These are phyloP conservation scores for Pinus tabuliformis DNA, from an alignment of 75 land plant species.

Conservation along the genomic window DNA sequence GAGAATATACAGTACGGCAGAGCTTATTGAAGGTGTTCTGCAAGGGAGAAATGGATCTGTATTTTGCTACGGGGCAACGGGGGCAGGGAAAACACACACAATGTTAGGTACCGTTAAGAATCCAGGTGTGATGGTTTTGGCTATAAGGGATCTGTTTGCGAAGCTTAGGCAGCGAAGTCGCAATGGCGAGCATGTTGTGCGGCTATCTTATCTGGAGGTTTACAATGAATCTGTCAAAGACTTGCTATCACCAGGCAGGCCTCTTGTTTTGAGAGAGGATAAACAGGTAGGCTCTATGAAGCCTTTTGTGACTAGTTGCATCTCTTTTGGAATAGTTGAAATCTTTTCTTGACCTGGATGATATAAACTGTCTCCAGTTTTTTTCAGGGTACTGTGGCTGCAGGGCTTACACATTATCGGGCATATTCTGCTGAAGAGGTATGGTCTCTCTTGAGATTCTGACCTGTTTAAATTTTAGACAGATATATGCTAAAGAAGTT, in stretches of 20 bases:
- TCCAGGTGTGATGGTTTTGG: constrained; percentile 31
- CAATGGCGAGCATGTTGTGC: constrained; percentile 12
- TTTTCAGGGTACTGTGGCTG: constrained; percentile 11
- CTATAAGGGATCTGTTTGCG: constrained; percentile 18
- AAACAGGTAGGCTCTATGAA: constrained; percentile 13
- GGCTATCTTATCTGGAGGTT: constrained; percentile 22
- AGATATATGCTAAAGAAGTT: not conserved
- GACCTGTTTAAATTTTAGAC: not conserved
- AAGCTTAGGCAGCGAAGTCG: constrained; percentile 13
- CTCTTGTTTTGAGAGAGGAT: constrained; percentile 17
- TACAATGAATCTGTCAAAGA: constrained; percentile 29
- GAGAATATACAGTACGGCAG: constrained; percentile 13
- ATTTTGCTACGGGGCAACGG: constrained; percentile 38
- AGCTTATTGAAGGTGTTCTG: constrained; percentile 23
- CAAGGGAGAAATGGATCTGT: constrained; percentile 24
- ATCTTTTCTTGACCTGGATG: not conserved
- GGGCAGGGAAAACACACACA: constrained; percentile 32
- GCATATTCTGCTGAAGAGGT: constrained; percentile 24
- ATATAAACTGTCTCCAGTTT: not conserved
- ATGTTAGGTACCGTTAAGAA: constrained; percentile 21
- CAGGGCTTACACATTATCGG: constrained; percentile 16
- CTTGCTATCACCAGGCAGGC: constrained; percentile 19
- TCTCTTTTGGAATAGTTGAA: not conserved
- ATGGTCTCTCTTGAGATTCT: not conserved
- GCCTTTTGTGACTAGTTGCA: not conserved